A percentile compares a stretch with the other conserved stretches of the same genome.
Conservation (phyloP, 139 green algal species). For the Chlorokybus atmophyticus region DNA sequence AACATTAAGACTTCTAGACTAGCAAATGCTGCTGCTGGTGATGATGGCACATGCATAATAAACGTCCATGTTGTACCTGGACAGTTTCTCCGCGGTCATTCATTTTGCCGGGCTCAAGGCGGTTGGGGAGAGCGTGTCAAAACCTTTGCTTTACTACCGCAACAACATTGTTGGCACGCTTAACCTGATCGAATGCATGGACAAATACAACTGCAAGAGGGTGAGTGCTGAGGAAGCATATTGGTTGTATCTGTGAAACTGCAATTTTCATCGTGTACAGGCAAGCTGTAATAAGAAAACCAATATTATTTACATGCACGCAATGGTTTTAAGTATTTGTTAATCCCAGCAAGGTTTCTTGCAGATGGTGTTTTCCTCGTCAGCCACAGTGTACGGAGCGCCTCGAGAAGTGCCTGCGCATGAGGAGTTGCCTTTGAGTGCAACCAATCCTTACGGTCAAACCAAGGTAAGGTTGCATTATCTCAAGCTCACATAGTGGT, state of each 20-base stretch:
- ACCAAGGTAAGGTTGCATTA: constrained; percentile 54
- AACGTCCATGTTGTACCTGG: background rate
- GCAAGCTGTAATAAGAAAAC: too few relatives aligned
- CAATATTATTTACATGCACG: too few relatives aligned
- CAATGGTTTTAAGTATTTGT: too few relatives aligned
- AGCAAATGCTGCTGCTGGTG: too few relatives aligned
- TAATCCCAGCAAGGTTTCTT: too few relatives aligned
- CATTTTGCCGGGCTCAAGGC: constrained; percentile 93
- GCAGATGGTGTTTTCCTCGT: constrained; percentile 82
- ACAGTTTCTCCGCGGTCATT: constrained; percentile 63
- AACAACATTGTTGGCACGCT: constrained; percentile 90
- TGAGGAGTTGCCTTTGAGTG: constrained; percentile 50
- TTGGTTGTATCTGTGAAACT: too few relatives aligned
- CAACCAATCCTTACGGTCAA: constrained; percentile 80
- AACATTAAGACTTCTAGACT: background rate
- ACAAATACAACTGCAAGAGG: constrained; percentile 28
- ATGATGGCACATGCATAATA: background rate
- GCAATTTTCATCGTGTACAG: too few relatives aligned
- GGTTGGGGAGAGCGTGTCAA: constrained; percentile 75
- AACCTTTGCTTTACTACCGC: constrained; percentile 89
- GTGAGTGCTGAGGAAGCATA: too few relatives aligned
- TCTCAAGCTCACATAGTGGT: too few relatives aligned
- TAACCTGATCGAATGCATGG: constrained; percentile 70
- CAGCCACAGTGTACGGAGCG: constrained; percentile 92
- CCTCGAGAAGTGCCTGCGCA: constrained; percentile 74